These are phyloP conservation scores for Corylus americana DNA, from an alignment of 306 rosid species.

Conservation along the genomic window DNA sequence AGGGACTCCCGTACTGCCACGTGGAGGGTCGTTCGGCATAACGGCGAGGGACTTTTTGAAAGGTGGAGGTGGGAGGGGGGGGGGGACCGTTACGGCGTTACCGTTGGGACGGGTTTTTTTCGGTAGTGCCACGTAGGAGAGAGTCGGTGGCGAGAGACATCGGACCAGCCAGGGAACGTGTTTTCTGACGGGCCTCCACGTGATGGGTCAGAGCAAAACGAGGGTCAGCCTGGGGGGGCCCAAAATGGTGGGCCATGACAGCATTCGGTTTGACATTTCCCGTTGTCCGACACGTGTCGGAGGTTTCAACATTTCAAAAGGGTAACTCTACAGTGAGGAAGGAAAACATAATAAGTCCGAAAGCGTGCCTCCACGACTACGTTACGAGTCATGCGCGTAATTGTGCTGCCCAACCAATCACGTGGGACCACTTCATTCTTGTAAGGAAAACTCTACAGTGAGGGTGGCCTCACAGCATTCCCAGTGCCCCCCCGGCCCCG, in stretches of 20 bases:
- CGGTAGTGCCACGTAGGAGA: slow-evolving; percentile 14
- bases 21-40: slow-evolving; percentile 2
- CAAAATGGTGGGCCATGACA: background rate
- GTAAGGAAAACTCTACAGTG: too few species aligned
- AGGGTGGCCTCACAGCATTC: too few species aligned
- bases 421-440: background rate
- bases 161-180: slow-evolving; percentile 50
- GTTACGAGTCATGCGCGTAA: slow-evolving; percentile 16
- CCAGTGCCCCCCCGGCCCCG: too few species aligned
- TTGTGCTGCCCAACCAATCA: background rate
- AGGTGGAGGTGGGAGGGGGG: too few species aligned
- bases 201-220: slow-evolving; percentile 25
- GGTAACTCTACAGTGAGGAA: too few species aligned
- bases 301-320: background rate
- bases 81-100: slow-evolving; percentile 6
- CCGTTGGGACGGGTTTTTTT: background rate
- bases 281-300: slow-evolving; percentile 24
- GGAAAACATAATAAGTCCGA: slow-evolving; percentile 8
- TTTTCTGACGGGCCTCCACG: slow-evolving; percentile 38
- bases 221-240: slow-evolving; percentile 21
- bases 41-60: background rate
- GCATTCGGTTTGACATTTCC: background rate
- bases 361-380: slow-evolving; percentile 30
- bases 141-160: slow-evolving; percentile 26
- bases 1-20: background rate